Evolutionary conservation across 2,329 filamentous ascomycete species (phyloP), one percentile per base, ranked within the genome.

Genomic region (Penicillium sp.): DNA sequence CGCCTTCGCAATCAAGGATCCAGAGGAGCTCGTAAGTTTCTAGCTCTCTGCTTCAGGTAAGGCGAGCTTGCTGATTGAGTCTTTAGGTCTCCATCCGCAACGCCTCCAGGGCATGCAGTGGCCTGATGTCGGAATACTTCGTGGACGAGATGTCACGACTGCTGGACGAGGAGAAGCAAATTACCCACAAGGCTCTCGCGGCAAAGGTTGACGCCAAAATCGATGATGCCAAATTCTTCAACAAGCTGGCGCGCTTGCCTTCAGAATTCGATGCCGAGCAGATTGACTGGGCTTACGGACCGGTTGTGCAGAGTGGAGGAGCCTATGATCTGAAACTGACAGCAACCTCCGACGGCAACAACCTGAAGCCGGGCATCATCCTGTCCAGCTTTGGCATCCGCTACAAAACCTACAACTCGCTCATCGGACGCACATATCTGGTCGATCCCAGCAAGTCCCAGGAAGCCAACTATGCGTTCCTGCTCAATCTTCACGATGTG

Each of bases 91-190:
- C 91, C 11, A 97, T 99, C 84, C 89, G 96, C 72, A 96, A 94
- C 67, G 92, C 94, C 4, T 95, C 95, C 57, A 90, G 95, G 73
- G 94, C 95, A 49, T 97, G 93, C 68, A 94, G 96, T 66, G 93
- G 92, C 59, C 82, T 98, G 61, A 96, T 98, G 88, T 92, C 92
- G 53, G 92, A 94, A 60, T 99, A 95, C 78, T 98, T 98, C 75
- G 88, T 99, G 66, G 95, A 99, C 73, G 93, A 97, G 75, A 98
- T 99, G 93, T 96, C 94, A 53, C 90, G 90, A 68, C 90, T 98
- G 54, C 86, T 99, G 61, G 95, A 99, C 72, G 90, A 93, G 67
- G 96, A 98, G 76, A 97, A 96, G 82, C 96, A 96, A 74, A 92
- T 98, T 73, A 95, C 92, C 64, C 95, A 99, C 78, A 91, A 89